phyloP scores from a whole-genome alignment of 208 protist genomes.

The Angomonas desouzai region DNA sequence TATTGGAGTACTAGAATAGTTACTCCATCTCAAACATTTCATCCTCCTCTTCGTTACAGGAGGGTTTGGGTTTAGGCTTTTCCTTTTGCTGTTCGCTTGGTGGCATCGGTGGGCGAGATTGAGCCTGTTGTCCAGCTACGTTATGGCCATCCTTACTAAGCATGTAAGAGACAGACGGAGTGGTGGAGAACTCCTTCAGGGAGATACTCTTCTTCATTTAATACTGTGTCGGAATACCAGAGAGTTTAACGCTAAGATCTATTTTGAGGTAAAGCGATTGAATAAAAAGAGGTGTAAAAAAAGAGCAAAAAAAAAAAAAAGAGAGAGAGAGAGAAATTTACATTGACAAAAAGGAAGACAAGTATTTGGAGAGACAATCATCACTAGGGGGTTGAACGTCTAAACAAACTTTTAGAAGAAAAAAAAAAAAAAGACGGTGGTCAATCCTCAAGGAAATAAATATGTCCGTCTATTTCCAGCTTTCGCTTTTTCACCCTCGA shows the following conservation, averaged over 20 bases:
- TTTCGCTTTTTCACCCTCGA: conserved; percentile 29
- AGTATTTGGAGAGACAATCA: no score
- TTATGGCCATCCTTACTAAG: conserved; percentile 87
- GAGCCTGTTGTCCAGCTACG: conserved; percentile 32
- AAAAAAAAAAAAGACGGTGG: neutral
- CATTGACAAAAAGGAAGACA: neutral
- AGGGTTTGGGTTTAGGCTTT: conserved; percentile 35
- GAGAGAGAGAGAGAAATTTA: conserved; percentile 4
- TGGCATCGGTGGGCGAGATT: conserved; percentile 22
- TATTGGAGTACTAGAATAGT: neutral
- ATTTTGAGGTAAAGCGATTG: no score
- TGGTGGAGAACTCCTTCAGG: conserved; percentile 88
- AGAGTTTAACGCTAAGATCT: no score
- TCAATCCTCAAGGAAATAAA: conserved; percentile 11
- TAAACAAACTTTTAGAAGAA: conserved; percentile 1
- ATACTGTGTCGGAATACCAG: no score
- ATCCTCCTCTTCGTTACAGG: conserved; percentile 40
- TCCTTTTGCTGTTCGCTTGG: conserved; percentile 35
- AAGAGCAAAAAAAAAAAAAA: conserved; percentile 5
- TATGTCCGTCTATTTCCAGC: conserved; percentile 56
- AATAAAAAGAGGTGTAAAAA: neutral
- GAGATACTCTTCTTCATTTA: conserved; percentile 90
- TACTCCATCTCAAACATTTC: conserved; percentile 89
- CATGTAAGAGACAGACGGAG: conserved; percentile 88
- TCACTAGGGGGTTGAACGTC: neutral